Conservation (phyloP, 208 protist genomes). For the Polymyxa betae region DNA sequence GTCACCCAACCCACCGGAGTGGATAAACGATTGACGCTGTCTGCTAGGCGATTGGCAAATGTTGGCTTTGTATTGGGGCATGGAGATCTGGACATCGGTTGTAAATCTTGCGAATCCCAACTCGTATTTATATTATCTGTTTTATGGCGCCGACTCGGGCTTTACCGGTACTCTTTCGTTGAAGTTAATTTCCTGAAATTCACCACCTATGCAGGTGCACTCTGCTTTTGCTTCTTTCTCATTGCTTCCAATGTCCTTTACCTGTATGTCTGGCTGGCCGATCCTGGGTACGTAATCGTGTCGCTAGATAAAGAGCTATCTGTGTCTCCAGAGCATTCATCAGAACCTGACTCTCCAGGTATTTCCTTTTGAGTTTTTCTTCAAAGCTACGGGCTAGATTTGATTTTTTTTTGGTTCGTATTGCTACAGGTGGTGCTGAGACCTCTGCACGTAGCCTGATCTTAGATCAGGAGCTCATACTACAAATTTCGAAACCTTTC, state of each 20-base stretch:
- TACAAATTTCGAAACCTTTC: no score
- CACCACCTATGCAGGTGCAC: background rate
- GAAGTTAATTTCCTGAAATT: no score
- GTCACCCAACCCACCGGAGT: background rate
- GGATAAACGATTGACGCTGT: background rate
- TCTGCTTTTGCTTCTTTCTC: background rate
- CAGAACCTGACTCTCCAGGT: no score
- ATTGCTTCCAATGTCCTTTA: background rate
- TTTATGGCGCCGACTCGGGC: background rate
- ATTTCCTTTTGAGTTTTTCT: no score
- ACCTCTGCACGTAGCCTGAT: no score
- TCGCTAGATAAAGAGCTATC: background rate
- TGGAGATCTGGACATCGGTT: background rate
- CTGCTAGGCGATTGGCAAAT: background rate
- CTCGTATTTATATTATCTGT: background rate
- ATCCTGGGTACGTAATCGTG: constrained; percentile 36
- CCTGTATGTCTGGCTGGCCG: background rate
- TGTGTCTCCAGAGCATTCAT: background rate
- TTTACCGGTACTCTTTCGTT: background rate
- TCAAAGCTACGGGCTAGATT: no score
- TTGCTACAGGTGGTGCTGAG: no score
- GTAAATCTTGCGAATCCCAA: background rate
- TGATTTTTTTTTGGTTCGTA: no score
- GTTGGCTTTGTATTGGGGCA: background rate
- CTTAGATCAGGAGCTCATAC: no score